Percentiles rank a stretch among this genome's conserved stretches.
These are phyloP conservation scores for Neofusicoccum parvum DNA, from an alignment of 2,329 filamentous ascomycete genomes.

Conservation along the genomic window DNA sequence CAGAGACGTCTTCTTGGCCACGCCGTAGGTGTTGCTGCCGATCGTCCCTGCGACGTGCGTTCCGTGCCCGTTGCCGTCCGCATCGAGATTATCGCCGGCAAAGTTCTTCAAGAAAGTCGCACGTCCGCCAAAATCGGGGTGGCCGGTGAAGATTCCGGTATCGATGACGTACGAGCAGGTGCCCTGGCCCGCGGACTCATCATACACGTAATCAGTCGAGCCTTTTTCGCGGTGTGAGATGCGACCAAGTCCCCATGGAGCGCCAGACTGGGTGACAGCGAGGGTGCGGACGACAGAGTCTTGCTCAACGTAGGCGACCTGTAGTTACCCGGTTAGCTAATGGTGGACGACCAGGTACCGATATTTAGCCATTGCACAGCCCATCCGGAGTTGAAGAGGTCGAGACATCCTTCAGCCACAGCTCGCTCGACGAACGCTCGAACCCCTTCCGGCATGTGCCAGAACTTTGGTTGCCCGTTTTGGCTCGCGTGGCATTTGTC, in stretches of 20 bases:
- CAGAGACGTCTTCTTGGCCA: conserved; percentile 50
- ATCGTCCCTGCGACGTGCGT: conserved; percentile 52
- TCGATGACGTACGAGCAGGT: conserved; percentile 54
- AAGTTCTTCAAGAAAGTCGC: conserved; percentile 35
- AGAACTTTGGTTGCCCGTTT: no score
- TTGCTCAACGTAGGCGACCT: conserved; percentile 96
- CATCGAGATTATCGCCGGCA: conserved; percentile 32
- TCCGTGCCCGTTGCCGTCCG: conserved; percentile 50
- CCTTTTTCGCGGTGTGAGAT: conserved; percentile 90
- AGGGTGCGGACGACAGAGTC: conserved; percentile 85
- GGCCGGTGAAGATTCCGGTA: conserved; percentile 49
- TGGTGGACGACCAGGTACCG: not conserved
- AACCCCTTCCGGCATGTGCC: not conserved
- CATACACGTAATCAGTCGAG: conserved; percentile 99
- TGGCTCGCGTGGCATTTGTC: no score
- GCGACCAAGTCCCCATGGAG: conserved; percentile 96
- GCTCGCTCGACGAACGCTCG: no score
- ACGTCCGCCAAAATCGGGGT: conserved; percentile 48
- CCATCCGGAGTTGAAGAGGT: no score
- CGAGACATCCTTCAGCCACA: no score
- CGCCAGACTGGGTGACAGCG: conserved; percentile 73
- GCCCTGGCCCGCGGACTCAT: conserved; percentile 77
- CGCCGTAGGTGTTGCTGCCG: conserved; percentile 46
- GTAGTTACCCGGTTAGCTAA: conserved; percentile 23
- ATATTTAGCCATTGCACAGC: not conserved